Evolutionary conservation across 202 grass and related monocot genomes (phyloP).

Genomic region (Musa balbisiana): DNA sequence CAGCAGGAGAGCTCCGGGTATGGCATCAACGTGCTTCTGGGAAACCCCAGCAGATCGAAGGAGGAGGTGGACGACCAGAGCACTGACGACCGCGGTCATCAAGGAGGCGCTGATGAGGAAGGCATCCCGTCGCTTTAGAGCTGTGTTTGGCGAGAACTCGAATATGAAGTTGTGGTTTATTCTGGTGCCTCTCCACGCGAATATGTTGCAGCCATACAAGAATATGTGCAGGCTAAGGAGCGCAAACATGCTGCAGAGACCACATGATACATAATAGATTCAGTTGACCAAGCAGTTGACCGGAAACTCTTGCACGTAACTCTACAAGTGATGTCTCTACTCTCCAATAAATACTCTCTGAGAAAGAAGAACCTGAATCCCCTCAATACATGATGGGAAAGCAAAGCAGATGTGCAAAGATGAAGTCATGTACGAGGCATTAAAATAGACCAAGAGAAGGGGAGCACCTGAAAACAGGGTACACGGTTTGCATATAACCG

Average conservation of each 20-base stretch:
- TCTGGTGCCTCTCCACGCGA: conserved; percentile 30
- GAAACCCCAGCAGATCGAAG: conserved; percentile 19
- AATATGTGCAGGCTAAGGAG: conserved; percentile 38
- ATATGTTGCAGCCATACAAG: conserved; percentile 36
- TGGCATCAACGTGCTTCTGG: conserved; percentile 16
- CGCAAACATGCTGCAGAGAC: conserved; percentile 34
- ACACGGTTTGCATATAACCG: conserved; percentile 33
- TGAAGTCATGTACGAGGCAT: neutral
- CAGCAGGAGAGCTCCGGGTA: conserved; percentile 32
- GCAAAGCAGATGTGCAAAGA: neutral
- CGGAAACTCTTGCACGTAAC: too few relatives aligned
- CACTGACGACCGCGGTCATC: conserved; percentile 32
- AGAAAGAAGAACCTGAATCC: too few relatives aligned
- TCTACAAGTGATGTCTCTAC: too few relatives aligned
- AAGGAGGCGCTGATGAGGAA: conserved; percentile 39
- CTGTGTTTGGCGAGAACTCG: conserved; percentile 33
- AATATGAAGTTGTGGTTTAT: conserved; percentile 48
- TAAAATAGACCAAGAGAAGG: neutral
- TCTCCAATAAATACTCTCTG: too few relatives aligned
- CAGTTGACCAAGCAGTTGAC: neutral
- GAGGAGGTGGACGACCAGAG: conserved; percentile 32
- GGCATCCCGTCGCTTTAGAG: conserved; percentile 33
- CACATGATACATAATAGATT: neutral
- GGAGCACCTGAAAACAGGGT: conserved; percentile 39
- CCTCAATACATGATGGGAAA: neutral